A percentile compares a stretch with the other conserved stretches of the same genome.
phyloP scores from a whole-genome alignment of 2,329 filamentous ascomycete species.

The Phyllosticta paracitricarpa region DNA sequence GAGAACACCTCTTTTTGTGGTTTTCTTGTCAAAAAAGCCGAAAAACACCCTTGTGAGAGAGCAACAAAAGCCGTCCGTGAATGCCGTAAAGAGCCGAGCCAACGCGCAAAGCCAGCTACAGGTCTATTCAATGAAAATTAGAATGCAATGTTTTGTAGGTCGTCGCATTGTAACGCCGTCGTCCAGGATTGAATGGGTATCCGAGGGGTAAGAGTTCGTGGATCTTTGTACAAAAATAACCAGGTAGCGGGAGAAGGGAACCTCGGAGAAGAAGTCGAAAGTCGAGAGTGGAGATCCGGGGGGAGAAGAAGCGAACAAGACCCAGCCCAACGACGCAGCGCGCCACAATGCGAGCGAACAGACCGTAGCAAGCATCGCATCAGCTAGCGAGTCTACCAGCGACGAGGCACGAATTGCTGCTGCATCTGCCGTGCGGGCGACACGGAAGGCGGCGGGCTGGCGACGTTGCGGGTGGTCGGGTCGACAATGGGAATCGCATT shows the following conservation, averaged over 20 bases:
- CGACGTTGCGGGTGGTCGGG: constrained; percentile 81
- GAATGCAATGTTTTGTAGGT: constrained; percentile 19
- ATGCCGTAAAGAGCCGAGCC: constrained; percentile 16
- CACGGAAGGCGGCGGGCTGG: constrained; percentile 71
- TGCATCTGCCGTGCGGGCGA: constrained; percentile 54
- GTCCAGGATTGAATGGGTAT: constrained; percentile 29
- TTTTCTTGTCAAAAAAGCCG: constrained; percentile 8
- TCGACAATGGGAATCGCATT: constrained; percentile 98
- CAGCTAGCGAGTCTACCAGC: constrained; percentile 34
- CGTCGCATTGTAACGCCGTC: constrained; percentile 32
- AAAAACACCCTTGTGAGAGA: constrained; percentile 11
- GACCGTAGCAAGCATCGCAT: constrained; percentile 20
- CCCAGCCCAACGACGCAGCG: constrained; percentile 30
- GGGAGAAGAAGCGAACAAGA: constrained; percentile 20
- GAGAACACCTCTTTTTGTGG: constrained; percentile 12
- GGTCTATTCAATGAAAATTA: constrained; percentile 17
- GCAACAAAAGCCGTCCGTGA: constrained; percentile 22
- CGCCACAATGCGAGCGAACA: constrained; percentile 26
- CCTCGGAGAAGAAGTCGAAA: constrained; percentile 25
- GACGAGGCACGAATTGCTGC: constrained; percentile 41
- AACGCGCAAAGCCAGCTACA: constrained; percentile 25
- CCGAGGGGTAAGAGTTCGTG: constrained; percentile 27
- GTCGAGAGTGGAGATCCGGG: constrained; percentile 10
- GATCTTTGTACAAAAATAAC: constrained; percentile 31
- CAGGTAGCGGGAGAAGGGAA: constrained; percentile 25